Base-by-base conservation (phyloP, 257 asterid genomes). In the Nicotiana attenuata region DNA sequence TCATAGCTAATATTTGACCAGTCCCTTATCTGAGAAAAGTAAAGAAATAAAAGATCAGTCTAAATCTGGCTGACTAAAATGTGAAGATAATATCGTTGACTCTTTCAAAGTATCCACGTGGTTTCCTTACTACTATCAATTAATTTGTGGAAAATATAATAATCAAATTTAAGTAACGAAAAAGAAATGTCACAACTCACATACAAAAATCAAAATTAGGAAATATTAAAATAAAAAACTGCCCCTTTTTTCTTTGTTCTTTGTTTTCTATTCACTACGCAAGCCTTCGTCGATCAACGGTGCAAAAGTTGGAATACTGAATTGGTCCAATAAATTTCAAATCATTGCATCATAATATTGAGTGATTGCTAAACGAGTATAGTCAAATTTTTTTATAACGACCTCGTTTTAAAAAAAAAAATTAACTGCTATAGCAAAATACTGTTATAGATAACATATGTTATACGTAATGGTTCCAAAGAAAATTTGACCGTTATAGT, bases 71-170 rank as follows among this genome's bases (percentile, higher is more conserved):
- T 60, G 65, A 45, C 66, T 31, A 28, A 31, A 82, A 63, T 63
- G 5, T 31, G 5, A 47, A 20, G 82, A 53, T 82, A 65, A 77
- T 24, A 55, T 56, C 20, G 68, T 35, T 65, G 79, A 82, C 71
- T 33, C 11, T 7, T 64, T 29, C 68, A 63, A 75, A 10, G 53
- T 17, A 45, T 28, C 69, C 59, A 11, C 47, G 9, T 47, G 28
- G 55, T 24, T 5, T 38, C 80, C 33, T 29, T 29, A 61, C 4
- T 41, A n/a, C 35, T 19, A 69, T 41, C 57, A 5, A 45, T 3
- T 69, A n/a, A 69, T 20, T 41, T 38, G 3, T 38, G 77, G 13
- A 20, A 41, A 38, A 38, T n/a, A n/a, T 41, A 13, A 15, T 5
- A 38, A 68, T 68, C 16, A 66, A 33, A 68, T 38, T 38, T 38